Conservation (phyloP, 352 stramenopile genomes). For the Plasmopara halstedii region DNA sequence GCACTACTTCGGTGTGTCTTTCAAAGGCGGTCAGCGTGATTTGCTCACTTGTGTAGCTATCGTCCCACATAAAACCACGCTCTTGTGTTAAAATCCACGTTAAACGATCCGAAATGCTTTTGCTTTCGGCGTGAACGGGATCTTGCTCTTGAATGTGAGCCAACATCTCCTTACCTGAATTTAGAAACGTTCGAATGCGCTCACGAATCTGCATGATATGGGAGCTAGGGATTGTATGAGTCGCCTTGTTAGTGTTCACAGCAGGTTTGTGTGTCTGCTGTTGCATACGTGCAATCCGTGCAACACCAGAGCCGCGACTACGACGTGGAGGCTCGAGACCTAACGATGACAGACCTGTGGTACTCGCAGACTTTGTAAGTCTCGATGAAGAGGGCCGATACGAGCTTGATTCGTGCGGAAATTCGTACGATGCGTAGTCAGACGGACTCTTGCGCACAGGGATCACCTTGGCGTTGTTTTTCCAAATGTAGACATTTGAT, state of each 20-base stretch:
- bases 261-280: constrained; percentile 66
- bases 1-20: constrained; percentile 62
- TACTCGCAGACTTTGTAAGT: constrained; percentile 86
- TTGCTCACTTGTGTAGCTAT: constrained; percentile 94
- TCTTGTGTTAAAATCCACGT: constrained; percentile 96
- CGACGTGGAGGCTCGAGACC: constrained; percentile 65
- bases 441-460: constrained; percentile 74
- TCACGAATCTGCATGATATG: constrained; percentile 92
- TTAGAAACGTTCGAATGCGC: constrained; percentile 91
- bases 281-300: constrained; percentile 71
- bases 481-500: constrained; percentile 57
- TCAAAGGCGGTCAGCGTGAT: constrained; percentile 87
- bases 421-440: constrained; percentile 82
- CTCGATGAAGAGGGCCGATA: constrained; percentile 34
- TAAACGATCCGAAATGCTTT: constrained; percentile 90
- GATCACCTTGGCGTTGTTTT: constrained; percentile 75
- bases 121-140: constrained; percentile 75
- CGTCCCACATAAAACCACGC: constrained; percentile 98
- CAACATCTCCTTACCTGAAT: constrained; percentile 87
- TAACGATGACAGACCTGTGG: constrained; percentile 70
- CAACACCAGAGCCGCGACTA: constrained; percentile 74
- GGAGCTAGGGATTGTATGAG: constrained; percentile 67
- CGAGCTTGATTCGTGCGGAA: constrained; percentile 45
- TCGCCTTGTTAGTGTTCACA: constrained; percentile 39
- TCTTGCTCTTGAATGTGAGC: constrained; percentile 70